phyloP scores from a whole-genome alignment of 129 eudicot species.

The Helianthus annuus region DNA sequence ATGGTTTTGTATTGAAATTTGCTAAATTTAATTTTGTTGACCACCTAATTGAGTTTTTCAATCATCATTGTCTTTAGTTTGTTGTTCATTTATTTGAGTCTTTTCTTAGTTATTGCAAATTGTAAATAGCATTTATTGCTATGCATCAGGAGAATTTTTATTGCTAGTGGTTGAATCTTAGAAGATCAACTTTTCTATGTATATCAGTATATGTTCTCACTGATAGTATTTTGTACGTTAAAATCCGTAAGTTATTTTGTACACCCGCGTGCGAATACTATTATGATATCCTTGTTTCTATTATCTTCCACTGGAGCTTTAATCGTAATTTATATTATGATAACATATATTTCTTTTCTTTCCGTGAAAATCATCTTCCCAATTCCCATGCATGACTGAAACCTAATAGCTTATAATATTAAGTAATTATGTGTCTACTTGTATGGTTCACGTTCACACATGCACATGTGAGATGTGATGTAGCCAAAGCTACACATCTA shows the following conservation, averaged over 20 bases:
- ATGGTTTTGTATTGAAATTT: not conserved
- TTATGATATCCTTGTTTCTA: no score
- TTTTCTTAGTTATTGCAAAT: not conserved
- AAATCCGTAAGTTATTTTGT: no score
- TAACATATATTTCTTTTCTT: not conserved
- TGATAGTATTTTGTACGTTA: no score
- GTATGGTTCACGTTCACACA: not conserved
- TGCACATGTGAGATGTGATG: constrained; percentile 3
- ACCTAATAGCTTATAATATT: not conserved
- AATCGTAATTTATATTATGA: no score
- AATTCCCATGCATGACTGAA: not conserved
- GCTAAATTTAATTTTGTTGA: not conserved
- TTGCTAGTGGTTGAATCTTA: constrained; percentile 9
- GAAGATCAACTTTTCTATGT: not conserved
- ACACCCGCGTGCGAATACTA: no score
- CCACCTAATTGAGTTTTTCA: not conserved
- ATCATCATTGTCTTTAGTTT: not conserved
- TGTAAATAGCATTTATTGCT: not conserved
- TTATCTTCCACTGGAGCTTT: no score
- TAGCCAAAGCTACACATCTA: not conserved
- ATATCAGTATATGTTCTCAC: no score
- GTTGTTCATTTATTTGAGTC: not conserved
- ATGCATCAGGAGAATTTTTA: not conserved
- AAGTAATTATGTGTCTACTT: not conserved
- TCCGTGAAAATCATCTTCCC: not conserved